phyloP scores from a whole-genome alignment of 2,329 filamentous ascomycete genomes.

The Didymosphaeria variabile region DNA sequence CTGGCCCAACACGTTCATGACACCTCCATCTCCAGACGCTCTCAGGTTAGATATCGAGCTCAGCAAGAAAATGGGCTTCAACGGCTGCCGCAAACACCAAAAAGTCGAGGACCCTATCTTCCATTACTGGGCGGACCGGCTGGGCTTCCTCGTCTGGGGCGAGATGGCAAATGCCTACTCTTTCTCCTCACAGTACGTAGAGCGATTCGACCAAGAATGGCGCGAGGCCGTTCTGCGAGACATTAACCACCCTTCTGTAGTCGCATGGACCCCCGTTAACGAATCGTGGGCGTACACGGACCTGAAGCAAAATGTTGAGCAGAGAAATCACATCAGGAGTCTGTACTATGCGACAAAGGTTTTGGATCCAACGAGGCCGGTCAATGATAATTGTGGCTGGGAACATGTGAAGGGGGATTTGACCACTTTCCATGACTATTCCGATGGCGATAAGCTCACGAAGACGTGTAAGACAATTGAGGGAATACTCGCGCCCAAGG shows the following conservation, averaged over 20 bases:
- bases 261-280: constrained; percentile 74
- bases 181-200: constrained; percentile 66
- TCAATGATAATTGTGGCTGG: constrained; percentile 79
- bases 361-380: constrained; percentile 69
- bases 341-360: constrained; percentile 72
- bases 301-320: constrained; percentile 64
- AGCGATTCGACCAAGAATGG: constrained; percentile 72
- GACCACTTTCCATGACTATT: constrained; percentile 74
- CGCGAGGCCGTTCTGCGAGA: constrained; percentile 68
- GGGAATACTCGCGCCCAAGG: constrained; percentile 63
- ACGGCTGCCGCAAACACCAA: constrained; percentile 71
- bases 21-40: constrained; percentile 60
- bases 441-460: constrained; percentile 64
- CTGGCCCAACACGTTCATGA: constrained; percentile 69
- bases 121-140: constrained; percentile 68
- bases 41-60: constrained; percentile 64
- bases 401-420: constrained; percentile 72
- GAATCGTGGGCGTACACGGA: constrained; percentile 71
- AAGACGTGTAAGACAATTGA: constrained; percentile 64
- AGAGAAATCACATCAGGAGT: constrained; percentile 70
- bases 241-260: constrained; percentile 70
- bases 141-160: constrained; percentile 71
- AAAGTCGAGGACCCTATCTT: constrained; percentile 70
- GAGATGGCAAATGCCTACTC: constrained; percentile 73
- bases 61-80: constrained; percentile 69